Base-by-base conservation (phyloP, 441 rosid species). In the Euphorbia celastroides region DNA sequence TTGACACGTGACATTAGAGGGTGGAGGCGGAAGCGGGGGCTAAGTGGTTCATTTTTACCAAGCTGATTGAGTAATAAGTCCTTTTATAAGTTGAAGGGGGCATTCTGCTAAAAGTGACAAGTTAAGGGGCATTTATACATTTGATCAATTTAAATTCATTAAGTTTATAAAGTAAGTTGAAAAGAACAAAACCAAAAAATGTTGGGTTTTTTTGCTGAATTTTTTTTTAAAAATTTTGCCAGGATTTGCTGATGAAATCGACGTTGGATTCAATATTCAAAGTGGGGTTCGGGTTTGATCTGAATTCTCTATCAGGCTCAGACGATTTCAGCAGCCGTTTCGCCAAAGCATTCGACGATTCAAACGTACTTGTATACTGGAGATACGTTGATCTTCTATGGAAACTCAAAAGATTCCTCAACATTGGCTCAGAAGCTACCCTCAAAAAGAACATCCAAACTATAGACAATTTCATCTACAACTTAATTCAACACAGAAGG, bases 391-490 rank as follows among this genome's bases (percentile, higher is more conserved):
- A 77, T 67, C 23, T 48, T 7, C 68, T 73, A 5, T 79, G 81
- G 82, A 70, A 69, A 60, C 11, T 74, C 48, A 77, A 79, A 69
- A 75, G 78, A 63, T 72, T 68, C 70, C 75, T 82, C 13, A 79
- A 75, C 44, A 30, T 82, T 50, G 81, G 85, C n/a, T 65, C 16
- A 2, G 89, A 92, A 77, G 88, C 83, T 22, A 58, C 78, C 16
- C 84, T 88, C 1, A 82, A 57, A 77, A 83, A 75, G 56, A 84
- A 83, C 2, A 74, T 87, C 74, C 68, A 63, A 79, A 64, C 70
- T 57, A 62, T 87, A 25, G 78, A 88, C 46, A 67, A 72, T 52
- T 88, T 92, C n/a, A 83, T 86, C 16, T 62, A 72, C 59, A 59
- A 71, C 23, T 74, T 87, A 13, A 79, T 92, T 16, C 31, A 79